A percentile compares a stretch with the other conserved stretches of the same genome.
These are phyloP conservation scores for Myxozyma sirexii DNA, from an alignment of 805 yeast genomes.

Conservation along the genomic window DNA sequence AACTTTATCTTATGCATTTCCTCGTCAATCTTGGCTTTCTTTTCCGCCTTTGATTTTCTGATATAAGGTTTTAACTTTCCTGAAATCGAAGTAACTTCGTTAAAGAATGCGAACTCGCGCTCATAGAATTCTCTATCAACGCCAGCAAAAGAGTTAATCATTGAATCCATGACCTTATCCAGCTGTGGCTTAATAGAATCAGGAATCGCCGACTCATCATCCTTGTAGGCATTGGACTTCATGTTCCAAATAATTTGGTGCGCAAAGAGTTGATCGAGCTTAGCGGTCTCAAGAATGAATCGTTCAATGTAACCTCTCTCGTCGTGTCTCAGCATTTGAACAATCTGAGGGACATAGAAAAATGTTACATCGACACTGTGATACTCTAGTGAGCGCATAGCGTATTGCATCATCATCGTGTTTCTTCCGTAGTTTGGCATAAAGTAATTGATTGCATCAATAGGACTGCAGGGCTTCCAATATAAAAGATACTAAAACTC, in stretches of 20 bases:
- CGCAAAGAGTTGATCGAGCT: conserved; percentile 86
- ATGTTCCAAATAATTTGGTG: conserved; percentile 99
- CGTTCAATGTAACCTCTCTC: conserved; percentile 80
- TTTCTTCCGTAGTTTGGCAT: conserved; percentile 70
- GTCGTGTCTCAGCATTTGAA: conserved; percentile 86
- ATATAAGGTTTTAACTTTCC: conserved; percentile 94
- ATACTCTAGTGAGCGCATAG: conserved; percentile 84
- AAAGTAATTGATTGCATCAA: conserved; percentile 82
- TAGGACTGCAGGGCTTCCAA: conserved; percentile 79
- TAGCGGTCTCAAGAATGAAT: conserved; percentile 88
- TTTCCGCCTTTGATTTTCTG: conserved; percentile 92
- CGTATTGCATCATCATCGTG: conserved; percentile 75
- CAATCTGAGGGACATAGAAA: conserved; percentile 97
- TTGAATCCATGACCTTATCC: conserved; percentile 67
- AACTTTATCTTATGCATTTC: conserved; percentile 82
- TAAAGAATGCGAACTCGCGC: conserved; percentile 84
- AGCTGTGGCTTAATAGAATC: conserved; percentile 81
- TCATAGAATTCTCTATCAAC: conserved; percentile 70
- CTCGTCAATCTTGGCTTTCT: conserved; percentile 91
- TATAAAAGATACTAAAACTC: conserved; percentile 46
- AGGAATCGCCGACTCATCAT: conserved; percentile 78
- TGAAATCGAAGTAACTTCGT: conserved; percentile 88
- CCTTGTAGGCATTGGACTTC: conserved; percentile 88
- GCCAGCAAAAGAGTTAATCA: conserved; percentile 62
- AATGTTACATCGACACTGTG: conserved; percentile 88